Percentiles rank a stretch among this genome's conserved stretches.
Evolutionary conservation across 257 asterid genomes (phyloP).

Genomic region (Petunia secreta): DNA sequence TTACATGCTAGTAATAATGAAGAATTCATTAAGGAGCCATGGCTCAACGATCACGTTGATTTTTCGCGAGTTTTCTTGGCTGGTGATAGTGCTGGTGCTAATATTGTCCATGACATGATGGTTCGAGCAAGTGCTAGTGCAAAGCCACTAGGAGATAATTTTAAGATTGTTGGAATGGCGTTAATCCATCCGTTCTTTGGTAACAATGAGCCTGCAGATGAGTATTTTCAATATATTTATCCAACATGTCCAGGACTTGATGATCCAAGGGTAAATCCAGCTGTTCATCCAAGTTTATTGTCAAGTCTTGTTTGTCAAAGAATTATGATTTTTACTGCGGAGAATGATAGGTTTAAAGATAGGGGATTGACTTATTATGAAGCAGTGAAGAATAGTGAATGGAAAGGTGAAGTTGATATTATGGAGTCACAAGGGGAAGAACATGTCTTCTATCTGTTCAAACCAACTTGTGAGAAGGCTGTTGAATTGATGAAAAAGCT

Average conservation of each 20-base stretch:
- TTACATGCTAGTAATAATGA: constrained; percentile 37
- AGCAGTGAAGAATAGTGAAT: constrained; percentile 65
- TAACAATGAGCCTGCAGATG: constrained; percentile 26
- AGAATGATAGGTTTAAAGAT: constrained; percentile 53
- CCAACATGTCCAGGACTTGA: constrained; percentile 31
- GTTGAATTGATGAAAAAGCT: constrained; percentile 41
- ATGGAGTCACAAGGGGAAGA: constrained; percentile 60
- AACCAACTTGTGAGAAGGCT: constrained; percentile 46
- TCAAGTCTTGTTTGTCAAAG: constrained; percentile 51
- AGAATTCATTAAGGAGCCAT: constrained; percentile 44
- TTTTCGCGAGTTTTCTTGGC: constrained; percentile 51
- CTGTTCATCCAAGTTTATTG: constrained; percentile 50
- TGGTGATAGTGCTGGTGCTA: constrained; percentile 91
- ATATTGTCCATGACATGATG: constrained; percentile 55
- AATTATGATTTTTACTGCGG: constrained; percentile 56
- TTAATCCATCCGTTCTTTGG: constrained; percentile 71
- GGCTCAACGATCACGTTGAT: constrained; percentile 58
- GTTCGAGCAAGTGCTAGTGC: constrained; percentile 33
- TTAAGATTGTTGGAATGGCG: constrained; percentile 50
- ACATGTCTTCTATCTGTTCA: constrained; percentile 59
- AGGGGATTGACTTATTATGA: constrained; percentile 53
- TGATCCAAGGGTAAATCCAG: constrained; percentile 72
- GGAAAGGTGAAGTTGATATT: constrained; percentile 66
- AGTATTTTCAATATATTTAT: constrained; percentile 43
- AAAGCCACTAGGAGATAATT: constrained; percentile 7